Evolutionary conservation across 2,329 filamentous ascomycete genomes (phyloP).

Genomic region (Byssochlamys sp.): DNA sequence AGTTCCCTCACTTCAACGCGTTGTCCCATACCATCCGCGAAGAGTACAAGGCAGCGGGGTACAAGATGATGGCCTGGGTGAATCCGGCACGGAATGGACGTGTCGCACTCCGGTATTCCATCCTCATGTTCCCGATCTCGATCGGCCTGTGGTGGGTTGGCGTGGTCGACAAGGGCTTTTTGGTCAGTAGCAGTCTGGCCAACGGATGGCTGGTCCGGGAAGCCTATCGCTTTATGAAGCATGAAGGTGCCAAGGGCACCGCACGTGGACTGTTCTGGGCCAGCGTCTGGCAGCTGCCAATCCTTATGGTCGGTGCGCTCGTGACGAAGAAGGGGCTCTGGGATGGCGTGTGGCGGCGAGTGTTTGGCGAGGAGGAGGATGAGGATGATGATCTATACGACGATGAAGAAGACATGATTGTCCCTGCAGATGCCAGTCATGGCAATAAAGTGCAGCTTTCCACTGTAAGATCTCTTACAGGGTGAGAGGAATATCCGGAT

Average conservation of each 20-base stretch:
- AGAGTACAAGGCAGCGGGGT: constrained; percentile 67
- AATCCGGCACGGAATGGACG: constrained; percentile 77
- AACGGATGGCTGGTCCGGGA: constrained; percentile 79
- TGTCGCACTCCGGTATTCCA: constrained; percentile 76
- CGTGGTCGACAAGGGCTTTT: constrained; percentile 78
- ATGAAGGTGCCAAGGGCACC: constrained; percentile 66
- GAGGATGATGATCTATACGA: constrained; percentile 51
- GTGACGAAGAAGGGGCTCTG: constrained; percentile 89
- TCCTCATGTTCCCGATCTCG: constrained; percentile 80
- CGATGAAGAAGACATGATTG: constrained; percentile 38
- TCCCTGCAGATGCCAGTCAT: constrained; percentile 14
- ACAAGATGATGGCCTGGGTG: constrained; percentile 70
- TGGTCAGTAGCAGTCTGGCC: constrained; percentile 67
- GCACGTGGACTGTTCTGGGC: constrained; percentile 90
- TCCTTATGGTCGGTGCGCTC: constrained; percentile 79
- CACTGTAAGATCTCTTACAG: constrained; percentile 1
- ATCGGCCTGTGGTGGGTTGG: constrained; percentile 66
- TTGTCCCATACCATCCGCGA: constrained; percentile 79
- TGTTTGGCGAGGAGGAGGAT: constrained; percentile 50
- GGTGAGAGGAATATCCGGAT: neutral
- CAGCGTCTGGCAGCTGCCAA: constrained; percentile 90
- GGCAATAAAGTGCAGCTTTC: neutral
- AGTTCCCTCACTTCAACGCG: constrained; percentile 97
- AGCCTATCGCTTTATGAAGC: constrained; percentile 70
- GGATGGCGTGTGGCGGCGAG: constrained; percentile 65